These are phyloP conservation scores for Candida neerlandica DNA, from an alignment of 1,139 yeast species.

Conservation along the genomic window DNA sequence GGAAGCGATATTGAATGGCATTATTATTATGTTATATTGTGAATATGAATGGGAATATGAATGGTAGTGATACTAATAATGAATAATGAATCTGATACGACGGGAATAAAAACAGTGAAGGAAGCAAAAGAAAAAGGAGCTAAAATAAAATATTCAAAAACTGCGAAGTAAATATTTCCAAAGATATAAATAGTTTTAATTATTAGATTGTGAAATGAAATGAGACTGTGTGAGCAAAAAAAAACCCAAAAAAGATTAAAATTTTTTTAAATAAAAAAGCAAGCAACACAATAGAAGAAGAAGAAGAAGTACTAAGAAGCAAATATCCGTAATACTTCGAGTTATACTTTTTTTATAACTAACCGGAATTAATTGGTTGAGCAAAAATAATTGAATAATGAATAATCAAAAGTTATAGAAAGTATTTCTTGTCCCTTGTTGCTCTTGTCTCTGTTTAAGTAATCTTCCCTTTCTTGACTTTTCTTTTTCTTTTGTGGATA, in stretches of 20 bases:
- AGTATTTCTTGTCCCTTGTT: too few species aligned
- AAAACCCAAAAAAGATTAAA: too few species aligned
- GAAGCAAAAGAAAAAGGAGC: background rate
- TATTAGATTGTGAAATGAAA: too few species aligned
- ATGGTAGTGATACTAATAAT: background rate
- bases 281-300: background rate
- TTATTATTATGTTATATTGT: background rate
- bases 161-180: background rate
- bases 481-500: background rate
- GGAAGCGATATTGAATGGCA: conserved; percentile 3
- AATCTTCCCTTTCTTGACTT: background rate
- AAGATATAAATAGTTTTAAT: too few species aligned
- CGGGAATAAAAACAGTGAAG: too few species aligned
- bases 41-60: background rate
- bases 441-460: background rate
- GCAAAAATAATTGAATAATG: too few species aligned
- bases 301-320: conserved; percentile 1
- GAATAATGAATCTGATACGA: background rate
- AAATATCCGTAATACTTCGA: background rate
- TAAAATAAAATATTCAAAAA: background rate
- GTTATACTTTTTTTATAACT: background rate
- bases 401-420: too few species aligned
- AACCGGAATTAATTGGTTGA: too few species aligned
- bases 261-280: too few species aligned
- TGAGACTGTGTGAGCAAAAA: too few species aligned